Evolutionary conservation across 805 yeast genomes (phyloP), one percentile per base, ranked within the genome.

Genomic region (Nakazawaea wickerhamii): DNA sequence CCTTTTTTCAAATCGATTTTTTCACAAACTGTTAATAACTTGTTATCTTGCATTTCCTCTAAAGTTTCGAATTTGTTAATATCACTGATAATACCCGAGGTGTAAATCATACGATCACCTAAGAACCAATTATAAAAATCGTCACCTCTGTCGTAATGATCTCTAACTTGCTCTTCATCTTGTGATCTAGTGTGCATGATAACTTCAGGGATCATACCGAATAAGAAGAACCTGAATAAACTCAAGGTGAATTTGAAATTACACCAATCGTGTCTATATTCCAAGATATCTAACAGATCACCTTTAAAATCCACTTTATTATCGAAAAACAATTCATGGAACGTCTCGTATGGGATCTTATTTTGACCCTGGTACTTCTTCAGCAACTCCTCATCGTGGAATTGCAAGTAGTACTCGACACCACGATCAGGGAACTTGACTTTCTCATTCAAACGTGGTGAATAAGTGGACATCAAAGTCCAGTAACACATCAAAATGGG

Each of bases 91-190:
- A 85, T 68, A 59, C 96, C 96, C 18, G 91, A 80, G 28, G 96
- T 89, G 70, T 88, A 89, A 61, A 89, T 74, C 96, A 88, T 88
- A 65, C 96, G 80, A 49, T 95, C 93, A 48, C 96, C 96, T 54
- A 88, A 70, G 71, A 88, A 88, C 95, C 95, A 88, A 43, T 89
- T 68, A 75, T 89, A 89, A 65, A 88, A 88, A 65, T 89, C 96
- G 60, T 88, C 96, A 64, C 96, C 96, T 55, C 96, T 84, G 70
- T 89, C 96, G 63, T 88, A 88, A 68, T 88, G 95, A 57, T 84
- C 96, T 65, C 95, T 80, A 44, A 88, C 96, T 67, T 88, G 96
- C 67, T 88, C 96, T 69, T 88, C 96, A 61, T 89, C 96, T 70
- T 88, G 96, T 17, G 95, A 84, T 60, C 87, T 79, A 50, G 95